Base-by-base conservation (phyloP, 208 protist genomes). In the Trypanosomatidae sp. region DNA sequence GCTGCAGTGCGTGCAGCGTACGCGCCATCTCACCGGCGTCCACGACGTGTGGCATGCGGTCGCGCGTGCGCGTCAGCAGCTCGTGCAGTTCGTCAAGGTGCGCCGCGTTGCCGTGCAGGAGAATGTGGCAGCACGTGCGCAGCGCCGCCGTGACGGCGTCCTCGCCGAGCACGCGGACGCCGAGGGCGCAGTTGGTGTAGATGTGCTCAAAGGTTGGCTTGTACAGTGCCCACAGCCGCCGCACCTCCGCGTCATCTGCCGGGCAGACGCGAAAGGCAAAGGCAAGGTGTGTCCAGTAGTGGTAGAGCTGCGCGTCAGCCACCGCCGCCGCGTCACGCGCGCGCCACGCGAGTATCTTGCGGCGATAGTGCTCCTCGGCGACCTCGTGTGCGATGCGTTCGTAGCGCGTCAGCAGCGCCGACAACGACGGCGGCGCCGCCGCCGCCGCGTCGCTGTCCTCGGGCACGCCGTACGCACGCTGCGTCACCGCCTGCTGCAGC, bases 251-350 rank as follows among this genome's bases (percentile, higher is more conserved):
- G 7, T 53, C 26, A 49, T 63, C 57, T 43, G 73, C 62, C 6
- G 79, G 79, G 46, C 85, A 62, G 33, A 89, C 84, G 24, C 79
- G 75, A 40, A 89, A 89, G 11, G 71, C 66, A 56, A 92, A 92
- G 66, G 88, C 88, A 20, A 92, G 49, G 53, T 89, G 79, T 11
- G 79, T 89, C 77, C 77, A 89, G n/a, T n/a, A n/a, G n/a, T n/a
- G n/a, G 61, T 73, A 89, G 33, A 86, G 74, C 21, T 79, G 85
- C 20, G 79, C 60, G 43, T 89, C 79, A 2, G 77, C 86, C n/a
- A n/a, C n/a, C 16, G 74, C 80, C 26, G 80, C 74, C 41, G 71
- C 23, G 48, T 92, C 79, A 43, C 49, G 37, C 16, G 72, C 63
- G n/a, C 84, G 68, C 80, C 84, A 92, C 28, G 47, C 51, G 20